phyloP scores from a whole-genome alignment of 1,284 basidiomycete species.

The Anthracocystis panici-leucophaei region DNA sequence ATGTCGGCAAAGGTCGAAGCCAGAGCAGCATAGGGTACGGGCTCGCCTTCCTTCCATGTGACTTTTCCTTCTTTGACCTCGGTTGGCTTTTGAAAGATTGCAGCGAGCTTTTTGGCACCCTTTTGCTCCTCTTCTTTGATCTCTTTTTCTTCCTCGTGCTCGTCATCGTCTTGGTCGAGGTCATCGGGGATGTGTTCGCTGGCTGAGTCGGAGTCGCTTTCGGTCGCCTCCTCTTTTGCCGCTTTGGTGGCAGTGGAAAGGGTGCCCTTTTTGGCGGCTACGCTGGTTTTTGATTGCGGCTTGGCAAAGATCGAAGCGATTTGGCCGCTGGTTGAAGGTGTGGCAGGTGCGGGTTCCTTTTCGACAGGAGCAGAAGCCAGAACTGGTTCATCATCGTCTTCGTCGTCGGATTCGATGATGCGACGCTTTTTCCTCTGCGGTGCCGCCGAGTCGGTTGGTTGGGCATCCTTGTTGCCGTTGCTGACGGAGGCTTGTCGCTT shows the following conservation, averaged over 20 bases:
- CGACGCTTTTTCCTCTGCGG: constrained; percentile 51
- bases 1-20: constrained; percentile 89
- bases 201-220: constrained; percentile 50
- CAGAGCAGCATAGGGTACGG: constrained; percentile 92
- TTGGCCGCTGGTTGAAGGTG: constrained; percentile 20
- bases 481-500: constrained; percentile 15
- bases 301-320: constrained; percentile 37
- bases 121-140: constrained; percentile 51
- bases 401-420: constrained; percentile 70
- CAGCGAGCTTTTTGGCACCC: constrained; percentile 48
- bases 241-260: constrained; percentile 22
- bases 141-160: constrained; percentile 55
- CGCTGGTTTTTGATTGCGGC: constrained; percentile 12
- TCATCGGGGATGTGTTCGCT: constrained; percentile 59
- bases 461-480: constrained; percentile 1
- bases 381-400: constrained; percentile 49
- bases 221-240: constrained; percentile 48
- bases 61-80: constrained; percentile 78
- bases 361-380: constrained; percentile 10
- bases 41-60: constrained; percentile 84
- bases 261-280: constrained; percentile 16
- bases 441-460: neutral
- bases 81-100: constrained; percentile 58
- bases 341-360: constrained; percentile 2
- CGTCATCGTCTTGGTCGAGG: constrained; percentile 16